These are phyloP conservation scores for Aspergillus bertholletiae DNA, from an alignment of 495 filamentous ascomycete genomes.

Conservation along the genomic window DNA sequence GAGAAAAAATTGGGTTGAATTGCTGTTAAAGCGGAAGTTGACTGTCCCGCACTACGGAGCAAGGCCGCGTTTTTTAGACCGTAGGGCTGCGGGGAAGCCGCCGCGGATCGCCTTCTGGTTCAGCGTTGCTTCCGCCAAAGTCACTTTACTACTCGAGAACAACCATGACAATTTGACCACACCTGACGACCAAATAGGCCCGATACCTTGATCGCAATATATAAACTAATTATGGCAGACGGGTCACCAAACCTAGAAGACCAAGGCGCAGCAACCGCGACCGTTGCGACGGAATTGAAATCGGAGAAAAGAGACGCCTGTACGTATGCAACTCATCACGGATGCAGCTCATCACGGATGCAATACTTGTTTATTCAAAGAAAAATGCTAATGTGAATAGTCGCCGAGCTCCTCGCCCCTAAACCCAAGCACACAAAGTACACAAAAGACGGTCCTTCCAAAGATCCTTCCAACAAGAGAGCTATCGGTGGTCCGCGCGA, in stretches of 20 bases:
- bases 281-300: slow-evolving; percentile 6
- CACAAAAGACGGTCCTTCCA: slow-evolving; percentile 21
- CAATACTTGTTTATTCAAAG: neutral
- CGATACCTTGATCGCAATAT: neutral
- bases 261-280: neutral
- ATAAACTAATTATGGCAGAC: neutral
- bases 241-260: neutral
- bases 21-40: slow-evolving; percentile 14
- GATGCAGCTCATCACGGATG: neutral
- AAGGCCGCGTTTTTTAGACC: slow-evolving; percentile 21
- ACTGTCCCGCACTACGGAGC: slow-evolving; percentile 33
- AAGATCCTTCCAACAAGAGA: slow-evolving; percentile 23
- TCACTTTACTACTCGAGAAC: neutral
- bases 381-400: slow-evolving; percentile 27
- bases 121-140: neutral
- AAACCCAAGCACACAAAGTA: slow-evolving; percentile 48
- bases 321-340: slow-evolving; percentile 22
- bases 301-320: slow-evolving; percentile 43
- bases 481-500: slow-evolving; percentile 39
- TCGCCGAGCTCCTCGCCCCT: slow-evolving; percentile 66
- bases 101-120: neutral
- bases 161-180: neutral
- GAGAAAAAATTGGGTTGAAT: slow-evolving; percentile 4
- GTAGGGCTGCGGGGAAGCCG: slow-evolving; percentile 8
- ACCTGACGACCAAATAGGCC: neutral